Evolutionary conservation across 192 early-diverging fungal species (phyloP).

Genomic region (Gryganskiella cystojenkinii): DNA sequence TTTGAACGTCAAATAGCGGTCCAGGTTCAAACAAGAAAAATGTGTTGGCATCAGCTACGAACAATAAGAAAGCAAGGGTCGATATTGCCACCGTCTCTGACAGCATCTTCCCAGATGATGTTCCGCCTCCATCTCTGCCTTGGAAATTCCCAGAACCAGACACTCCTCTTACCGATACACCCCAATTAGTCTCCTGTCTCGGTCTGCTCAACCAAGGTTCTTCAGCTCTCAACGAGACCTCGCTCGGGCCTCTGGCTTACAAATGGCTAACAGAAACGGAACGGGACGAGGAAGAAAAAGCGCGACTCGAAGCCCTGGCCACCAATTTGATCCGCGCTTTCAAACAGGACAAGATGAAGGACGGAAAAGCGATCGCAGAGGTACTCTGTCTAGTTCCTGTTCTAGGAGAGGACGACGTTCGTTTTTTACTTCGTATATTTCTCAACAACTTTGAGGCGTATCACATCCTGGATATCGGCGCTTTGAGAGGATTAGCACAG

Average conservation of each 20-base stretch:
- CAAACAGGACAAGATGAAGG: background rate
- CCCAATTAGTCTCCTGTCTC: constrained; percentile 1
- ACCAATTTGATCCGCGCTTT: background rate
- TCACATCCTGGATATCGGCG: background rate
- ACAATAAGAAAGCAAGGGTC: no score
- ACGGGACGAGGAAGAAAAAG: background rate
- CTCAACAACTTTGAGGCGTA: background rate
- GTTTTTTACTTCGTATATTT: background rate
- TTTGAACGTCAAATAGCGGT: no score
- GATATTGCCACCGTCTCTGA: no score
- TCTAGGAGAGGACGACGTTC: background rate
- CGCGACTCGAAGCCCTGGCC: background rate
- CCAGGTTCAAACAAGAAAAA: no score
- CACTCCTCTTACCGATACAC: background rate
- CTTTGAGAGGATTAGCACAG: constrained; percentile 1
- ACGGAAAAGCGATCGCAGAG: background rate
- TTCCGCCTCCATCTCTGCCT: no score
- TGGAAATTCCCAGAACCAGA: background rate
- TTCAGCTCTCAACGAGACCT: background rate
- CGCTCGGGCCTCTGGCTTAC: background rate
- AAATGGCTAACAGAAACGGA: no score
- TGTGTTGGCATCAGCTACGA: no score
- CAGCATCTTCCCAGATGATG: no score
- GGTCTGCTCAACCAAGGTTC: background rate
- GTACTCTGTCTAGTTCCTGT: background rate